A percentile compares a stretch with the other conserved stretches of the same genome.
These are phyloP conservation scores for Fusarium sacchari DNA, from an alignment of 2,329 filamentous ascomycete species.

Conservation along the genomic window DNA sequence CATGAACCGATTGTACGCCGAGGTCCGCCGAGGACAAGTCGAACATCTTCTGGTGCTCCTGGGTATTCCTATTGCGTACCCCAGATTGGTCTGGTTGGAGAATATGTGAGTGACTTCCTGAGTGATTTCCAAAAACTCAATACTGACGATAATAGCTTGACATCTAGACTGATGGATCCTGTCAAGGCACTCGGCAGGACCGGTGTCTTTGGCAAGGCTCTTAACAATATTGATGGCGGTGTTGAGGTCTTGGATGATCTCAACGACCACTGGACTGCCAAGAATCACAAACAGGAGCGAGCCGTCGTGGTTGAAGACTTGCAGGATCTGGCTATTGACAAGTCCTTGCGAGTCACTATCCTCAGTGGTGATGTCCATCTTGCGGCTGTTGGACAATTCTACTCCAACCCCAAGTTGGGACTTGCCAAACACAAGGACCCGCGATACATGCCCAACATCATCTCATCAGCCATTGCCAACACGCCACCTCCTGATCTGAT, in stretches of 20 bases:
- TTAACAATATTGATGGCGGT: slow-evolving; percentile 91
- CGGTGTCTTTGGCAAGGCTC: slow-evolving; percentile 80
- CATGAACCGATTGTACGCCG: slow-evolving; percentile 84
- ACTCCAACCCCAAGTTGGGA: slow-evolving; percentile 83
- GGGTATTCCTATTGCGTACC: slow-evolving; percentile 85
- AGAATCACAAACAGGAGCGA: slow-evolving; percentile 91
- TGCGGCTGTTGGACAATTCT: slow-evolving; percentile 92
- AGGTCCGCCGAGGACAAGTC: slow-evolving; percentile 84
- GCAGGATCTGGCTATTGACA: slow-evolving; percentile 91
- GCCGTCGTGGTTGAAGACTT: slow-evolving; percentile 88
- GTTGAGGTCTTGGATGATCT: slow-evolving; percentile 92
- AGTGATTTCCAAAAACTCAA: background rate
- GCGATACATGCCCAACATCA: slow-evolving; percentile 95
- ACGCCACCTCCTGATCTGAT: slow-evolving; percentile 87
- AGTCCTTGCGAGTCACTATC: slow-evolving; percentile 90
- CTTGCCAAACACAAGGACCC: slow-evolving; percentile 91
- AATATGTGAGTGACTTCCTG: slow-evolving; percentile 65
- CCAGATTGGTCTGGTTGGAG: slow-evolving; percentile 76
- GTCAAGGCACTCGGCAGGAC: slow-evolving; percentile 87
- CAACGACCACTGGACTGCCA: slow-evolving; percentile 98
- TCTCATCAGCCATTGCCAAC: slow-evolving; percentile 95
- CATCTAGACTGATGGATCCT: slow-evolving; percentile 85
- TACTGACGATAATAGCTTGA: slow-evolving; percentile 67
- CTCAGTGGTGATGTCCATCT: slow-evolving; percentile 95
- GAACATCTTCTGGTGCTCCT: slow-evolving; percentile 91